Conservation (phyloP, 257 asterid genomes). For the Hygrophila difformis region DNA sequence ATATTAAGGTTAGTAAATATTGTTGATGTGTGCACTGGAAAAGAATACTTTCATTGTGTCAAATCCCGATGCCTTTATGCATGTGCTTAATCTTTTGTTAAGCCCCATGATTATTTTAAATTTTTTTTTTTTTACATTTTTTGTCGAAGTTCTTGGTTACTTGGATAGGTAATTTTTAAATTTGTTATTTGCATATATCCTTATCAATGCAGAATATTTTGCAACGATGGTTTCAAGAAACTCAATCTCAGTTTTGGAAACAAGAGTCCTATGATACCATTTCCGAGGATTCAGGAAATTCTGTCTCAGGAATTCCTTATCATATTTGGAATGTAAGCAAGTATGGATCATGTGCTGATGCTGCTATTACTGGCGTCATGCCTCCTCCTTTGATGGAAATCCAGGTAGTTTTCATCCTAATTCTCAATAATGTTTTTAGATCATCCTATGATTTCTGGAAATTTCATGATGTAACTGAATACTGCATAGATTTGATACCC, state of each 20-base stretch:
- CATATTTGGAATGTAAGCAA: conserved; percentile 87
- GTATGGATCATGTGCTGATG: conserved; percentile 82
- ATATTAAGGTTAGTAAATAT: conserved; percentile 52
- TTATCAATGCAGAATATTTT: conserved; percentile 53
- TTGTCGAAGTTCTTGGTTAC: not conserved
- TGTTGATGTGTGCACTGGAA: not conserved
- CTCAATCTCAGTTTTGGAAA: conserved; percentile 46
- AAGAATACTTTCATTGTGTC: not conserved
- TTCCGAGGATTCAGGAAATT: conserved; percentile 22
- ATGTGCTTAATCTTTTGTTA: conserved; percentile 1
- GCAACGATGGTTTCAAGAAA: conserved; percentile 48
- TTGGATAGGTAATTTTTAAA: not conserved
- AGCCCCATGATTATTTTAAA: too few species aligned
- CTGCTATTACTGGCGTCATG: conserved; percentile 91
- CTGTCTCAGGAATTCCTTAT: conserved; percentile 57
- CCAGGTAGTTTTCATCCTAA: conserved; percentile 43
- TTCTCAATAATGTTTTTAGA: too few species aligned
- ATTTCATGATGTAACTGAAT: too few species aligned
- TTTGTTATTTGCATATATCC: not conserved
- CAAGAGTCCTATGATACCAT: conserved; percentile 23
- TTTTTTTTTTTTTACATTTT: not conserved
- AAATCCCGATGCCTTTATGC: conserved; percentile 9
- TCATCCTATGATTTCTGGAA: not conserved
- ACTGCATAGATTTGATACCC: too few species aligned
- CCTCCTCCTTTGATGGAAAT: conserved; percentile 95